phyloP scores from a whole-genome alignment of 2,329 filamentous ascomycete genomes.

The Coleophoma eucalyptorum region DNA sequence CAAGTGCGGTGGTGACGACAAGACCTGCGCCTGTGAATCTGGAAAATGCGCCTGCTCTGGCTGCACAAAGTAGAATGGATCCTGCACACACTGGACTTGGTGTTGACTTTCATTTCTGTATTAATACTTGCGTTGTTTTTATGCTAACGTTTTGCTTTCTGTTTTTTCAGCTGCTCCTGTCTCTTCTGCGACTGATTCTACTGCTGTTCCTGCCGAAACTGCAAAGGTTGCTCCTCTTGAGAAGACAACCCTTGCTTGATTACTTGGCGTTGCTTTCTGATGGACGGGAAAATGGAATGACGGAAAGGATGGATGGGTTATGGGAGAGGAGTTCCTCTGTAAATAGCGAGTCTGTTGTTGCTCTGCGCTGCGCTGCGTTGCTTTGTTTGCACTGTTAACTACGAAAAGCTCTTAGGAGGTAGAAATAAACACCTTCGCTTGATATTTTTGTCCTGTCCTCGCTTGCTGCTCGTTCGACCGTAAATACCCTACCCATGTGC shows the following conservation, averaged over 20 bases:
- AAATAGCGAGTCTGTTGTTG: too few species aligned
- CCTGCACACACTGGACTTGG: background rate
- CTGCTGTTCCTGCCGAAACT: conserved; percentile 16
- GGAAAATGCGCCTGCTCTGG: conserved; percentile 31
- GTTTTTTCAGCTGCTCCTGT: conserved; percentile 14
- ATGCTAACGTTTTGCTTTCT: conserved; percentile 16
- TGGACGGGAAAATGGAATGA: background rate
- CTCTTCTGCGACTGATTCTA: conserved; percentile 13
- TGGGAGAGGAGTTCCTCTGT: background rate
- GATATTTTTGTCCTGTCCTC: too few species aligned
- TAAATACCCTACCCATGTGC: too few species aligned
- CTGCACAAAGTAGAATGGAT: conserved; percentile 16
- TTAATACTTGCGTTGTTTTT: conserved; percentile 13
- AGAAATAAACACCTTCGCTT: background rate
- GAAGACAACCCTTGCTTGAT: conserved; percentile 18
- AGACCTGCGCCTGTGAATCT: conserved; percentile 29
- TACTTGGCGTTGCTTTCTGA: conserved; percentile 3
- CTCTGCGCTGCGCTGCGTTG: too few species aligned
- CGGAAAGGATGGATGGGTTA: background rate
- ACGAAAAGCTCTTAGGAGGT: background rate
- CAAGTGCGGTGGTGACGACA: conserved; percentile 29
- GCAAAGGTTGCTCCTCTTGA: conserved; percentile 23
- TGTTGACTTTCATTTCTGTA: conserved; percentile 6
- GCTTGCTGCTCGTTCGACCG: too few species aligned
- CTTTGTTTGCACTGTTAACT: too few species aligned